phyloP scores from a whole-genome alignment of 345 rosid species.

The Acer yangbiense region DNA sequence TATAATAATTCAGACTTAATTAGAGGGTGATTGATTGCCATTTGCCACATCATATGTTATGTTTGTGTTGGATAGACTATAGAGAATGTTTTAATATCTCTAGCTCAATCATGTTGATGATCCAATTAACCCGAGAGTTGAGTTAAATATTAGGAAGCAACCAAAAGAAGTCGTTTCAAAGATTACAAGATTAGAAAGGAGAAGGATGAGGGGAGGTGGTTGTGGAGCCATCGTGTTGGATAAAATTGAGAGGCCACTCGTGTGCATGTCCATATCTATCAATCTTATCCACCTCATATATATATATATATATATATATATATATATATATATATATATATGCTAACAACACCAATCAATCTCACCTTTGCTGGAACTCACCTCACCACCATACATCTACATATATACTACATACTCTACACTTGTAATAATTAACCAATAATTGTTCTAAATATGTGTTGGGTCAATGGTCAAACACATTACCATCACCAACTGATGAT shows the following conservation, averaged over 20 bases:
- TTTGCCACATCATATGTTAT: no score
- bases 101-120: not conserved
- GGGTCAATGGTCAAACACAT: slow-evolving; percentile 22
- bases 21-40: no score
- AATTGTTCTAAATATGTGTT: not conserved
- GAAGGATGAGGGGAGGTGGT: not conserved
- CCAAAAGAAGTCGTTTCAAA: slow-evolving; percentile 4
- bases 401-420: not conserved
- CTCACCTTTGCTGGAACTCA: slow-evolving; percentile 33
- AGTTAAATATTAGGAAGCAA: not conserved
- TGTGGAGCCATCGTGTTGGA: slow-evolving; percentile 39
- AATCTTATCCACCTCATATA: slow-evolving; percentile 17
- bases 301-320: no score
- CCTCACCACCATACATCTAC: slow-evolving; percentile 19
- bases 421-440: not conserved
- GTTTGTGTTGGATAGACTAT: no score
- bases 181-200: not conserved
- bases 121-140: no score
- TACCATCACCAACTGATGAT: slow-evolving; percentile 5
- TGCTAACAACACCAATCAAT: slow-evolving; percentile 13
- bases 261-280: slow-evolving; percentile 36
- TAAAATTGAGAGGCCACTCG: slow-evolving; percentile 25
- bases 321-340: not conserved
- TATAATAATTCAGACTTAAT: no score
- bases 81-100: not conserved